phyloP scores from a whole-genome alignment of 441 rosid species.

The Populus hybrid region DNA sequence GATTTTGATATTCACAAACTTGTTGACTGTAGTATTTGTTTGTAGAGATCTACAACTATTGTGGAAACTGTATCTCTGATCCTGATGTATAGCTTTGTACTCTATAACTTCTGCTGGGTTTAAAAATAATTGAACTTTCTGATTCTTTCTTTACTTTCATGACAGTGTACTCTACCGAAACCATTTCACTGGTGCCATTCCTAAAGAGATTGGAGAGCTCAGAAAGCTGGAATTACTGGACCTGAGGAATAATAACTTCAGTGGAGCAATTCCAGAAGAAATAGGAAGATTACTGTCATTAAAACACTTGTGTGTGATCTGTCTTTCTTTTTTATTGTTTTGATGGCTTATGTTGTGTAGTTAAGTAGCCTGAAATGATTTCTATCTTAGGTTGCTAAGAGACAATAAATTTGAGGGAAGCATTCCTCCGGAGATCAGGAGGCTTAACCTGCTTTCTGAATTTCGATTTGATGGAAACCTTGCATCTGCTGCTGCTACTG shows the following conservation, averaged over 20 bases:
- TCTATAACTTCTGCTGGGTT: not conserved
- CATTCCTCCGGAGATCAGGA: conserved; percentile 36
- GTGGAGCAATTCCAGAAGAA: conserved; percentile 62
- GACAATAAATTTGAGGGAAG: conserved; percentile 51
- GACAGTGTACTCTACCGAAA: conserved; percentile 55
- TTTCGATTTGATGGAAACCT: conserved; percentile 47
- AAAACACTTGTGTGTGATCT: conserved; percentile 59
- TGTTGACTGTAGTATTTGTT: not conserved
- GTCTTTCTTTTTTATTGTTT: not conserved
- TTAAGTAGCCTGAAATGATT: conserved; percentile 16
- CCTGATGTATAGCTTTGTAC: not conserved
- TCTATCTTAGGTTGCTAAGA: conserved; percentile 54
- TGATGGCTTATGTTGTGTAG: not conserved
- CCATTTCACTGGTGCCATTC: conserved; percentile 60
- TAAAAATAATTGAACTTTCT: conserved; percentile 9
- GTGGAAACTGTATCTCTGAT: not conserved
- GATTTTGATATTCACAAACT: not conserved
- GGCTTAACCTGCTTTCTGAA: conserved; percentile 44
- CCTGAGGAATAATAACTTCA: conserved; percentile 64
- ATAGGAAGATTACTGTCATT: conserved; percentile 40
- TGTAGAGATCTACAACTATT: not conserved
- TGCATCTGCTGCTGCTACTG: conserved; percentile 20
- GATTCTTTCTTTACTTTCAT: conserved; percentile 18
- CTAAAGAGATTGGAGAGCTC: conserved; percentile 63
- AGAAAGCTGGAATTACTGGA: conserved; percentile 59